Base-by-base conservation (phyloP, 1,284 basidiomycete species). In the Bjerkandera adusta region DNA sequence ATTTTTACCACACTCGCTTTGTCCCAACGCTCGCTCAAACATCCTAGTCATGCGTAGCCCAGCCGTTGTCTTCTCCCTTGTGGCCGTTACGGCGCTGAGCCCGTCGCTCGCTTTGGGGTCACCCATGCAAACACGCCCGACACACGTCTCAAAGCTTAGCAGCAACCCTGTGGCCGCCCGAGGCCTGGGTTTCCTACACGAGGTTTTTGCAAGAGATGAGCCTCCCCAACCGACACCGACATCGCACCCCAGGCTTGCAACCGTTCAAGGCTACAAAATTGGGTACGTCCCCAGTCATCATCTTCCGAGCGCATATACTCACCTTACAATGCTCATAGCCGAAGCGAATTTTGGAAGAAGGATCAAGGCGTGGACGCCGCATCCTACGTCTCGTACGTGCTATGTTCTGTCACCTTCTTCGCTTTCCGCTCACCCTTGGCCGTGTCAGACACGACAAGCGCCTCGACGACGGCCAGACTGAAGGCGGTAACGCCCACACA, bases 401-500 rank as follows among this genome's bases (percentile, higher is more conserved):
- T 52, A 20, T 53, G 53, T 24, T 35, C 49, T 8, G 41, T 52
- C 15, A 40, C 29, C 24, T 13, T 38, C 27, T 16, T 36, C 3
- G 26, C 21, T 15, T 26, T 4, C 15, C 26, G 18, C 39, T 10
- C 43, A n/a, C 39, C 24, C 43, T 18, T 48, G 18, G 24, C n/a
- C n/a, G 12, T 26, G n/a, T 8, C 38, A 47, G 27, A n/a, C 46
- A 45, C 29, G 34, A 22, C 15, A 59, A 57, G 50, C 59, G 61
- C n/a, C 51, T 56, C 11, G 45, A 48, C 24, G 59, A 63, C 50
- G 50, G 48, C 15, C 49, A 52, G 22, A 62, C 63, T 15, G 46
- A 54, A 15, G 63, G 62, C 16, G 63, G 64, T 3, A 62, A 63
- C 45, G 63, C 61, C 1, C 50, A 59, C 43, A 59, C 48, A 13